phyloP scores from a whole-genome alignment of 176 grass and related monocot genomes.

The Phragmites australis region DNA sequence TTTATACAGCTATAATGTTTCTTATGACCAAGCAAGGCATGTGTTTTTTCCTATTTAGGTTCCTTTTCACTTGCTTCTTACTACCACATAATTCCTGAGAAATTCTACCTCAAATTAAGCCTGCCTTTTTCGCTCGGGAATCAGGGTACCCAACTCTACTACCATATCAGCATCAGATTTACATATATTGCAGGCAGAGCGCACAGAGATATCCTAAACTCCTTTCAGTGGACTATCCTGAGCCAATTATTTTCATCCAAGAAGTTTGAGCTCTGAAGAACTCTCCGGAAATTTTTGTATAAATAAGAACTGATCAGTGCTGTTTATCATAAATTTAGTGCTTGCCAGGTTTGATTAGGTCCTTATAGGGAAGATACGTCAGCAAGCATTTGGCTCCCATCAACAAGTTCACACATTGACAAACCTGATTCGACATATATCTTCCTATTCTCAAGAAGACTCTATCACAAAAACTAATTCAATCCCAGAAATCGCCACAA shows the following conservation, averaged over 20 bases:
- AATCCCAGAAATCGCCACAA: constrained; percentile 22
- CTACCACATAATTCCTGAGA: not conserved
- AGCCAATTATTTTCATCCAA: not conserved
- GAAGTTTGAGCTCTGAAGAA: not conserved
- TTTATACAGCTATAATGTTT: not conserved
- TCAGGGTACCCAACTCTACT: not conserved
- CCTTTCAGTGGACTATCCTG: not conserved
- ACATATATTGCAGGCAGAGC: constrained; percentile 19
- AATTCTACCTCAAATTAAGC: not conserved
- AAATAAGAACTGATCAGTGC: not conserved
- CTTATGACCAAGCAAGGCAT: not conserved
- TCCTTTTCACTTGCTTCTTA: not conserved
- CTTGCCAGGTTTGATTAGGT: not conserved
- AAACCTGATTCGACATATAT: not conserved
- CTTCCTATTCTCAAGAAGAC: not conserved
- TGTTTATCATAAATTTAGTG: not conserved
- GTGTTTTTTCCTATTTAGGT: not conserved
- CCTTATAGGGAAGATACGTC: not conserved
- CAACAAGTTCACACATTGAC: constrained; percentile 17
- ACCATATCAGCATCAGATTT: constrained; percentile 8
- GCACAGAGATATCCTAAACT: not conserved
- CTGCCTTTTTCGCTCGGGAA: not conserved
- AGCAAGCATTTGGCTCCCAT: constrained; percentile 19
- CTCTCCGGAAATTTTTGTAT: not conserved
- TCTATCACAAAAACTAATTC: not conserved